Base-by-base conservation (phyloP, 2,329 filamentous ascomycete genomes). In the Rutstroemia sp. region DNA sequence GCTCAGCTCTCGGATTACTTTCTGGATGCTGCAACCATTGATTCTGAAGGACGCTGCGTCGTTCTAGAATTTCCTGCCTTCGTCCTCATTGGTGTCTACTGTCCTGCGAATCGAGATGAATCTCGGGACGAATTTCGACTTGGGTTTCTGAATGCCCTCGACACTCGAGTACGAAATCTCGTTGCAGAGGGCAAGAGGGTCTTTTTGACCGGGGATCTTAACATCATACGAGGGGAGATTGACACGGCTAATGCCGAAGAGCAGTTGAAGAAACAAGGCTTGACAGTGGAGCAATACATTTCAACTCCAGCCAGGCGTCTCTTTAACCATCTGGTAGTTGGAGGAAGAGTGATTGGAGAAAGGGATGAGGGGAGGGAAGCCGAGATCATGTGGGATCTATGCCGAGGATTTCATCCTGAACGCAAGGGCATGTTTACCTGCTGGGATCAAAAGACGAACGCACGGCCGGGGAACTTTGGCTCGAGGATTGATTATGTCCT, bases 381-480 rank as follows among this genome's bases (percentile, higher is more conserved):
- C 12, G 82, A 90, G 2, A 81, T 92, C 1, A 74, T 97, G 42
- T 89, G 87, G 80, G 94, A 99, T 72, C 76, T 95, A 18, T 92
- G 88, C 64, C 82, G 94, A 49, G 81, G 80, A 25, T 95, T 92
- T 67, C 88, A 96, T 67, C 87, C 89, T 0, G 73, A 76, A n/a
- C 80, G 94, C 41, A 77, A 78, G 60, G 90, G 90, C 59, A 97
- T 99, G 94, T 97, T 90, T 70, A 97, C 94, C 0, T 96, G 92
- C 70, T 97, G 92, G 92, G 91, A 97, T 61, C 92, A 90, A 51
- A 92, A 88, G 70, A 88, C 91, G 67, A 97, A 97, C 71, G 89
- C 90, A n/a, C 80, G 94, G n/a, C 92, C 92, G 3, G 91, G 89
- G 2, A 97, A 97, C 69, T 95, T 87, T 71, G 94, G 94, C 5